phyloP scores from a whole-genome alignment of 805 yeast genomes.

The Phaffomyces antillensis region DNA sequence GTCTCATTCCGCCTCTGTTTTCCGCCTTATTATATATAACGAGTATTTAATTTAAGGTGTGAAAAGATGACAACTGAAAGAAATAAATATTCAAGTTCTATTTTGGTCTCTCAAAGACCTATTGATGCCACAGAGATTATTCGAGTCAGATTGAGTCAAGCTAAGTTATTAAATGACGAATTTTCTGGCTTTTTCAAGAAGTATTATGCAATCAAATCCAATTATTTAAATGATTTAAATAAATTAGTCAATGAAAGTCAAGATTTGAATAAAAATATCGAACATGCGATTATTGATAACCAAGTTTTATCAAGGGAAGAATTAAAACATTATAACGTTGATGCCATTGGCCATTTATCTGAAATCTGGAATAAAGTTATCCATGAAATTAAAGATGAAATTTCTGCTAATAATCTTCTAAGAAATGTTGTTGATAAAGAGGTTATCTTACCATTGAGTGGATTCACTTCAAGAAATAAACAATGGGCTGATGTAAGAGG shows the following conservation, averaged over 20 bases:
- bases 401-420: slow-evolving; percentile 42
- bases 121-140: slow-evolving; percentile 53
- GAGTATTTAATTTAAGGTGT: background rate
- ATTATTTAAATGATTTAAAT: slow-evolving; percentile 17
- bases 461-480: slow-evolving; percentile 45
- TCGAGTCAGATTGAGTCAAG: slow-evolving; percentile 47
- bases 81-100: slow-evolving; percentile 33
- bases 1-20: no score
- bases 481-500: slow-evolving; percentile 48
- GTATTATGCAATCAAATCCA: slow-evolving; percentile 20
- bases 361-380: slow-evolving; percentile 39
- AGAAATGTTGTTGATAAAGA: slow-evolving; percentile 43
- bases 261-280: slow-evolving; percentile 29
- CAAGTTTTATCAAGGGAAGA: slow-evolving; percentile 36
- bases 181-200: slow-evolving; percentile 56
- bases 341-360: slow-evolving; percentile 38
- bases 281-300: slow-evolving; percentile 27
- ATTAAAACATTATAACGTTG: slow-evolving; percentile 41
- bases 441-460: slow-evolving; percentile 46
- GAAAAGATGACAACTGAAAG: slow-evolving; percentile 17
- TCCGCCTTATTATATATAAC: background rate
- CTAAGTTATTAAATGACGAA: slow-evolving; percentile 49
- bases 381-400: slow-evolving; percentile 37
- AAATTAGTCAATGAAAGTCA: slow-evolving; percentile 16
- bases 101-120: slow-evolving; percentile 42